A percentile compares a stretch with the other conserved stretches of the same genome.
phyloP scores from a whole-genome alignment of 164 flowering plant species.

The Kingdonia uniflora region DNA sequence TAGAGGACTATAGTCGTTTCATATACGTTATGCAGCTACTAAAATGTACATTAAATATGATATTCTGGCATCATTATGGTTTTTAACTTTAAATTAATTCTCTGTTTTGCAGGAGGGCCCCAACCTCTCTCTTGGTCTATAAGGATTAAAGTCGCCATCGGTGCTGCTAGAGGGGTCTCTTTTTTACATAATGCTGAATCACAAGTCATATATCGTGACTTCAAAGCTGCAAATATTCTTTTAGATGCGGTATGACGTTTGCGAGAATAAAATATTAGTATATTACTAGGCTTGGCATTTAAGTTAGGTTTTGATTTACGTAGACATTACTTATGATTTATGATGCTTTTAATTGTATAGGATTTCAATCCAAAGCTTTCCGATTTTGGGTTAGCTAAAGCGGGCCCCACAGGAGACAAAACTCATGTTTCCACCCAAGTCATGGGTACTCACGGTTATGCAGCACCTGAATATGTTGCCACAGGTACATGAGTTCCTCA shows the following conservation, averaged over 20 bases:
- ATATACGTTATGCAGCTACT: too few species aligned
- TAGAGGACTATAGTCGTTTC: too few species aligned
- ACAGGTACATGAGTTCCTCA: constrained; percentile 34
- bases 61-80: too few species aligned
- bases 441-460: constrained; percentile 93
- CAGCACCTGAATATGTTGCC: constrained; percentile 91
- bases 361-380: constrained; percentile 81
- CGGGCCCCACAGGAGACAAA: constrained; percentile 83
- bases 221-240: constrained; percentile 84
- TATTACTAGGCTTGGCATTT: too few species aligned
- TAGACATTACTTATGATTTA: too few species aligned
- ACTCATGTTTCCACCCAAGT: constrained; percentile 92
- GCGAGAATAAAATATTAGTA: too few species aligned
- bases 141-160: constrained; percentile 80
- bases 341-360: constrained; percentile 30
- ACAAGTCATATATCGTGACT: constrained; percentile 81
- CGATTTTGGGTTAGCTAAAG: constrained; percentile 93
- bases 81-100: too few species aligned
- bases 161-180: constrained; percentile 79
- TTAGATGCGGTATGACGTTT: constrained; percentile 56
- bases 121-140: constrained; percentile 83
- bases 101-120: constrained; percentile 48
- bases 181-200: constrained; percentile 73
- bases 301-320: too few species aligned
- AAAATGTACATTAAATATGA: too few species aligned